Conservation (phyloP, 345 rosid species). For the Turnera subulata region DNA sequence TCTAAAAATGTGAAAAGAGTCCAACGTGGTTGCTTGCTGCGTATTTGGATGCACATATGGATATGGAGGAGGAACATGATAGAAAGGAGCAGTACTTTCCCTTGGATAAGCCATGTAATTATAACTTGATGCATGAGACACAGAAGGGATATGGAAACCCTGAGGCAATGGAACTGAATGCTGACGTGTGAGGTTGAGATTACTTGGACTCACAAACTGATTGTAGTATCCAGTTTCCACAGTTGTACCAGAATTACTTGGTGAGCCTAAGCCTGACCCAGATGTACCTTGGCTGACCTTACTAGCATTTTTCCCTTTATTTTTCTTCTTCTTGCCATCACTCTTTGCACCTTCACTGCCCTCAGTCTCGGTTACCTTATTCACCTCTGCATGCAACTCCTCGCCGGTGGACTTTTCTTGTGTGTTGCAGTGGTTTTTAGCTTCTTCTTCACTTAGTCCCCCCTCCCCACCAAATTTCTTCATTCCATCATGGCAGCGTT, state of each 20-base stretch:
- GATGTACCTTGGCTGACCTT: neutral
- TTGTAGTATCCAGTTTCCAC: neutral
- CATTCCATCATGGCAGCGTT: neutral
- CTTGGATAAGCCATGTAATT: slow-evolving; percentile 5
- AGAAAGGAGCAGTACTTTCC: slow-evolving; percentile 13
- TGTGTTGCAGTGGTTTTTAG: neutral
- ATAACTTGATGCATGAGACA: slow-evolving; percentile 2
- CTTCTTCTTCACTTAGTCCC: neutral
- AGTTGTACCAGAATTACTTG: neutral
- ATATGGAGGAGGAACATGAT: neutral
- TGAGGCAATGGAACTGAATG: slow-evolving; percentile 7
- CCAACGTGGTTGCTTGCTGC: neutral
- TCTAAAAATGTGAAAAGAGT: slow-evolving; percentile 18
- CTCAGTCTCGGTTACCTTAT: neutral
- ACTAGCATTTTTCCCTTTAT: neutral
- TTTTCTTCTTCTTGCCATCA: slow-evolving; percentile 11
- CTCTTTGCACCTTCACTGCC: neutral
- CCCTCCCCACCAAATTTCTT: neutral
- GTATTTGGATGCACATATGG: neutral
- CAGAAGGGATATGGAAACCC: slow-evolving; percentile 6
- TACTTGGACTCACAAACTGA: slow-evolving; percentile 5
- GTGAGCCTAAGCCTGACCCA: neutral
- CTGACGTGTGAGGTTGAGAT: slow-evolving; percentile 12
- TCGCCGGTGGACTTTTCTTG: neutral
- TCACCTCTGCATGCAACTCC: neutral